Base-by-base conservation (phyloP, 768 basidiomycete genomes). In the Pleurotus cornucopiae region DNA sequence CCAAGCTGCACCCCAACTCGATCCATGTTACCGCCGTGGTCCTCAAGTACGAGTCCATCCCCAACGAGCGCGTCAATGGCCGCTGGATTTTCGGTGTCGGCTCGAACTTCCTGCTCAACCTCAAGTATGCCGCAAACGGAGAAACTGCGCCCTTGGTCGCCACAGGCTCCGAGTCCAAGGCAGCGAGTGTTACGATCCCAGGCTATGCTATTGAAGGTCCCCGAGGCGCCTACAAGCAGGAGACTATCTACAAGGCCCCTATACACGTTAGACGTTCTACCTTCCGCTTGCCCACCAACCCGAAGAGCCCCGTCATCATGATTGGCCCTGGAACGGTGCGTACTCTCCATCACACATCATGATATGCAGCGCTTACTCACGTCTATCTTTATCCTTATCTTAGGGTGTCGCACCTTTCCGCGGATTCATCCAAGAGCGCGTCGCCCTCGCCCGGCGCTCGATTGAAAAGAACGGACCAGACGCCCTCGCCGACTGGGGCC, bases 331-430 rank as follows among this genome's bases (percentile, higher is more conserved):
- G 97, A 53, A 99, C 95, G 56, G 94, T 96, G 68, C 75, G 91
- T 82, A 39, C 46, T 30, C 12, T 16, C 21, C 21, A 20, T 37
- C 18, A 30, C 23, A 54, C 2, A 21, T 46, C 49, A 26, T 39
- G 20, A 21, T 56, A n/a, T 43, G 9, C 57, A 16, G 51, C 30
- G 14, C 45, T 47, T 54, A 48, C 58, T 46, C 45, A 59, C 61
- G 62, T 46, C 40, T 47, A 18, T 43, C 40, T 60, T 34, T 34
- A 11, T 21, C 48, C 44, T 46, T 41, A 40, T 18, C 57, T 12
- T 57, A 96, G 94, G 97, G 97, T 76, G 94, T 99, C 55, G 97
- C 97, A 46, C 97, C 97, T 6, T 99, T 99, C 91, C 91, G 97
- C 59, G 97, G 96, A 2, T 99, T 99, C 71, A 83, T 98, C 6